Percentiles rank a stretch among this genome's conserved stretches.
Evolutionary conservation across 306 rosid species (phyloP).

Genomic region (Prunus persica): DNA sequence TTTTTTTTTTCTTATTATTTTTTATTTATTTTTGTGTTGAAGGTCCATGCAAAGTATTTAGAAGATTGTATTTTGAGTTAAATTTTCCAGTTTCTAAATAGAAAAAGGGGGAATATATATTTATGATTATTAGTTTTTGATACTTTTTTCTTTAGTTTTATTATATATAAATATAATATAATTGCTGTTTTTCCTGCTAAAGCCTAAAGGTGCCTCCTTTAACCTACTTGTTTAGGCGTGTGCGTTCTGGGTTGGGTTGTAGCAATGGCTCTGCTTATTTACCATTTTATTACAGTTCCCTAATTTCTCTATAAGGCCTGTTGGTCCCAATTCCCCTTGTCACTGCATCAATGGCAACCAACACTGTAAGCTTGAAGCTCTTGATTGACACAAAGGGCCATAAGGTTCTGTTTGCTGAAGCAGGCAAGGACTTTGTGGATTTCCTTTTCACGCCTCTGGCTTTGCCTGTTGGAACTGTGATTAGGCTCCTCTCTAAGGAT

Average conservation of each 20-base stretch:
- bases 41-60: neutral
- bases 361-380: slow-evolving; percentile 32
- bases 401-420: slow-evolving; percentile 47
- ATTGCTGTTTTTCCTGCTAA: no score
- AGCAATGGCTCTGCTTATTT: neutral
- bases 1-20: neutral
- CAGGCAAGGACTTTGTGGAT: slow-evolving; percentile 40
- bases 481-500: slow-evolving; percentile 19
- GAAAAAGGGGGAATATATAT: no score
- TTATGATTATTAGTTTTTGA: no score
- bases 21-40: neutral
- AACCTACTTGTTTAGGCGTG: neutral
- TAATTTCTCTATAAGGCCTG: neutral
- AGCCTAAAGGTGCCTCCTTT: neutral
- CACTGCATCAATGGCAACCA: slow-evolving; percentile 7
- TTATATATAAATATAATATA: no score
- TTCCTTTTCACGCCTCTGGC: slow-evolving; percentile 38
- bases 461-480: slow-evolving; percentile 29
- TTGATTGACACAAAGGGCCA: slow-evolving; percentile 28
- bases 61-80: no score
- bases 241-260: neutral
- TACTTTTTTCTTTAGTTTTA: no score
- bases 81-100: no score
- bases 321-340: neutral
- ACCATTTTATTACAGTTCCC: neutral